These are phyloP conservation scores for Aspergillus wentii DNA, from an alignment of 495 filamentous ascomycete species.

Conservation along the genomic window DNA sequence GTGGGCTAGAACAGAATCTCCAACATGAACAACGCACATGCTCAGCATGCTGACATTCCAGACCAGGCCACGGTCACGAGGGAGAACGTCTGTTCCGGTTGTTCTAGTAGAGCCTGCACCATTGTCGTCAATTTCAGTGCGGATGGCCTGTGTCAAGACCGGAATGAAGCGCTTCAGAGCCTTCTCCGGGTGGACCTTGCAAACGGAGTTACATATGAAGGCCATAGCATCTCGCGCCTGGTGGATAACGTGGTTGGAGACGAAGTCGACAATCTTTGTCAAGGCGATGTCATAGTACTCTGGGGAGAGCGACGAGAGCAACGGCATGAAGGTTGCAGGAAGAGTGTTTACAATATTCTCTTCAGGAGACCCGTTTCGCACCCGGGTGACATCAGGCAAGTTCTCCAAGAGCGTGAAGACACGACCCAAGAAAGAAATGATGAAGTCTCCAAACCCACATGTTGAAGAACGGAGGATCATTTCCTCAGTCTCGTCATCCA, in stretches of 20 bases:
- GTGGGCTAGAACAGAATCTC: conserved; percentile 80
- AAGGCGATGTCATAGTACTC: conserved; percentile 89
- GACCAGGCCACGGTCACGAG: conserved; percentile 85
- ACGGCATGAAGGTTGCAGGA: conserved; percentile 83
- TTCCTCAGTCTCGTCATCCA: conserved; percentile 82
- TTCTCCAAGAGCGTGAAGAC: conserved; percentile 96
- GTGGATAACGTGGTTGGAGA: conserved; percentile 94
- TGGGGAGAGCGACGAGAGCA: conserved; percentile 87
- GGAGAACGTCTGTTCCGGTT: conserved; percentile 87
- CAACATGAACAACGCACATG: conserved; percentile 97
- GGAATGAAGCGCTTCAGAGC: conserved; percentile 86
- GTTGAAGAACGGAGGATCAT: conserved; percentile 94
- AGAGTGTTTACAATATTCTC: conserved; percentile 96
- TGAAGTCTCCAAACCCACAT: conserved; percentile 86
- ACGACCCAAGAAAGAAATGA: conserved; percentile 82
- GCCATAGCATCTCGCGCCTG: conserved; percentile 98
- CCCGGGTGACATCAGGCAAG: conserved; percentile 79
- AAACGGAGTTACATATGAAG: conserved; percentile 93
- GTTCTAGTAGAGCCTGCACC: conserved; percentile 93
- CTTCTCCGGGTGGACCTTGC: conserved; percentile 91
- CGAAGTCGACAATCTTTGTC: conserved; percentile 86
- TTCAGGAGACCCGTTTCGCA: conserved; percentile 87
- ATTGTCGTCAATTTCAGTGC: conserved; percentile 95
- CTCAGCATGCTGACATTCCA: conserved; percentile 98
- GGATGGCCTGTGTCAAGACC: conserved; percentile 83